phyloP scores from a whole-genome alignment of 768 basidiomycete genomes.

The Pulveroboletus sp. region DNA sequence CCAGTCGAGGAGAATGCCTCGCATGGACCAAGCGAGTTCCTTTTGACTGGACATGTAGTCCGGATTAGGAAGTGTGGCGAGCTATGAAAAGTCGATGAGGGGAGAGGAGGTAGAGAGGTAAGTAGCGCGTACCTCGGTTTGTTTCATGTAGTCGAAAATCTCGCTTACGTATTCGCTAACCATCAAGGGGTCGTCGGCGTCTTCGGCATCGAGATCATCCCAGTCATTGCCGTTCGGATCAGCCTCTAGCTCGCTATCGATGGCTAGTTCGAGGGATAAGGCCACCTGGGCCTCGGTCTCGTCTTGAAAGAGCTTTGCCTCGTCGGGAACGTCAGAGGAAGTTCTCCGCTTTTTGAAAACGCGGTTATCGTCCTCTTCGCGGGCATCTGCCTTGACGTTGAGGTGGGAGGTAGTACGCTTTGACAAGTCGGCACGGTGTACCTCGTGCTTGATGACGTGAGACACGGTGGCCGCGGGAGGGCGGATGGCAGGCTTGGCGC shows the following conservation, averaged over 20 bases:
- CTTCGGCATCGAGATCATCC: conserved; percentile 91
- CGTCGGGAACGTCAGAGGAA: conserved; percentile 57
- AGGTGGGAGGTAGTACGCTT: conserved; percentile 33
- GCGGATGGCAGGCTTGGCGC: conserved; percentile 20
- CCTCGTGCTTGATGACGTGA: conserved; percentile 26
- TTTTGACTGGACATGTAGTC: conserved; percentile 83
- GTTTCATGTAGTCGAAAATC: conserved; percentile 88
- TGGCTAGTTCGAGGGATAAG: conserved; percentile 38
- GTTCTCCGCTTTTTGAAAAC: conserved; percentile 74
- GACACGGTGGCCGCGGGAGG: conserved; percentile 25
- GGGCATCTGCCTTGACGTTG: conserved; percentile 31
- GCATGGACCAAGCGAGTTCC: conserved; percentile 86
- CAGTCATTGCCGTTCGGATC: conserved; percentile 66
- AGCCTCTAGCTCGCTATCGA: conserved; percentile 53
- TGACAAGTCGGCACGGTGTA: conserved; percentile 25
- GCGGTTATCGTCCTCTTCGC: conserved; percentile 56
- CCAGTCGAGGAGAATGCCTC: conserved; percentile 89
- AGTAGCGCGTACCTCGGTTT: conserved; percentile 61
- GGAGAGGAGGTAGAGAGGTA: not conserved
- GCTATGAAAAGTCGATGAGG: conserved; percentile 36
- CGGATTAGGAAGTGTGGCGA: conserved; percentile 73
- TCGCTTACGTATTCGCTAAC: conserved; percentile 95
- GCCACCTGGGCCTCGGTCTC: conserved; percentile 31
- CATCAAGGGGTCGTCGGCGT: conserved; percentile 93
- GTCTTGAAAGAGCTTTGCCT: conserved; percentile 38